Conservation (phyloP, 495 filamentous ascomycete species). For the Penicillium roqueforti region DNA sequence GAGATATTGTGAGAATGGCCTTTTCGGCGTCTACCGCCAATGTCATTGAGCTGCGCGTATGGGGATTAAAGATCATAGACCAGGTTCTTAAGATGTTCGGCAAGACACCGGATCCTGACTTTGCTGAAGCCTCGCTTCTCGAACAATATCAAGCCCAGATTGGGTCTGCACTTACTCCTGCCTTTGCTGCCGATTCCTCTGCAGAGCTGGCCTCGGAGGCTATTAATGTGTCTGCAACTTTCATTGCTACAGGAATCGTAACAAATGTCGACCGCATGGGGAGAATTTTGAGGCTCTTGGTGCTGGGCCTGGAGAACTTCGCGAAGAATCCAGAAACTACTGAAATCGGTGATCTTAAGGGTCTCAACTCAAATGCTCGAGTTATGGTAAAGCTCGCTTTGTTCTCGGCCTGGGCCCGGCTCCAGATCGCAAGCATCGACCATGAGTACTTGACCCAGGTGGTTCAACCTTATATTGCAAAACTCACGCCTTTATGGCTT, state of each 20-base stretch:
- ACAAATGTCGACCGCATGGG: conserved; percentile 98
- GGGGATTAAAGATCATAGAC: conserved; percentile 89
- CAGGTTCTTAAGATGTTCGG: conserved; percentile 94
- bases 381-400: conserved; percentile 98
- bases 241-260: conserved; percentile 95
- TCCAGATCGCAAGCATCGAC: conserved; percentile 93
- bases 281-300: conserved; percentile 86
- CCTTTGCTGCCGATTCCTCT: conserved; percentile 93
- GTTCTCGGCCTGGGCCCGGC: conserved; percentile 97
- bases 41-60: conserved; percentile 82
- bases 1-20: conserved; percentile 93
- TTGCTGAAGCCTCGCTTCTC: conserved; percentile 87
- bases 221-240: conserved; percentile 95
- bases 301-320: conserved; percentile 90
- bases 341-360: conserved; percentile 87
- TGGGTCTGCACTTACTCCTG: conserved; percentile 90
- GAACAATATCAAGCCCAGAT: conserved; percentile 99
- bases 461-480: conserved; percentile 83
- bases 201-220: conserved; percentile 92
- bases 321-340: conserved; percentile 75
- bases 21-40: conserved; percentile 96
- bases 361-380: conserved; percentile 90
- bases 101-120: conserved; percentile 91
- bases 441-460: conserved; percentile 86
- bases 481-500: conserved; percentile 88